phyloP scores from a whole-genome alignment of 1,139 yeast species.

The Wickerhamomyces sp. region DNA sequence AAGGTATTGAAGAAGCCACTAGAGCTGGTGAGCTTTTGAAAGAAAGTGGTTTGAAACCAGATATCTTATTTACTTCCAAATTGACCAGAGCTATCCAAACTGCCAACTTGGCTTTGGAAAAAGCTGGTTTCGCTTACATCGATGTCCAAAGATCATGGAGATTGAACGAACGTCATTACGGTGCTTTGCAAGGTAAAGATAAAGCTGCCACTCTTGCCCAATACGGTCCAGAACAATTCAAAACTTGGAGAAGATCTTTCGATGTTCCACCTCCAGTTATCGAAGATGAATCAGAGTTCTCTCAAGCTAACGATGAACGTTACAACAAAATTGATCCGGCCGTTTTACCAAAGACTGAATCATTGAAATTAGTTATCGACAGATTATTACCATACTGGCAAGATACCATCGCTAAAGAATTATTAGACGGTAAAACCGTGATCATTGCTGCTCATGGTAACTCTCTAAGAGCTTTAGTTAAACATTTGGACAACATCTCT shows the following conservation, averaged over 20 bases:
- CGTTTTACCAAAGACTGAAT: slow-evolving; percentile 90
- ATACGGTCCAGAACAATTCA: slow-evolving; percentile 92
- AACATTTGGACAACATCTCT: slow-evolving; percentile 92
- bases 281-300: slow-evolving; percentile 71
- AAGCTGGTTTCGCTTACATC: slow-evolving; percentile 85
- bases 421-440: slow-evolving; percentile 84
- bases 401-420: slow-evolving; percentile 83
- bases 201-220: slow-evolving; percentile 87
- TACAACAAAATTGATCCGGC: slow-evolving; percentile 79
- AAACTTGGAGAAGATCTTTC: slow-evolving; percentile 96
- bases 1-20: slow-evolving; percentile 86
- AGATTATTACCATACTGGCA: slow-evolving; percentile 98
- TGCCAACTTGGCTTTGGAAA: slow-evolving; percentile 89
- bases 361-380: slow-evolving; percentile 91
- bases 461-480: slow-evolving; percentile 95
- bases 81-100: slow-evolving; percentile 97
- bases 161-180: slow-evolving; percentile 78
- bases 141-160: slow-evolving; percentile 90
- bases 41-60: slow-evolving; percentile 84
- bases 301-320: slow-evolving; percentile 84
- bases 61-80: slow-evolving; percentile 85
- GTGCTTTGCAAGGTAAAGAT: slow-evolving; percentile 98
- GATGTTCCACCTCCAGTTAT: slow-evolving; percentile 96
- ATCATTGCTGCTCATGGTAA: slow-evolving; percentile 97
- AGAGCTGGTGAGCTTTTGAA: slow-evolving; percentile 92